phyloP scores from a whole-genome alignment of 1,139 yeast species.

The Debaryomyces nepalensis region DNA sequence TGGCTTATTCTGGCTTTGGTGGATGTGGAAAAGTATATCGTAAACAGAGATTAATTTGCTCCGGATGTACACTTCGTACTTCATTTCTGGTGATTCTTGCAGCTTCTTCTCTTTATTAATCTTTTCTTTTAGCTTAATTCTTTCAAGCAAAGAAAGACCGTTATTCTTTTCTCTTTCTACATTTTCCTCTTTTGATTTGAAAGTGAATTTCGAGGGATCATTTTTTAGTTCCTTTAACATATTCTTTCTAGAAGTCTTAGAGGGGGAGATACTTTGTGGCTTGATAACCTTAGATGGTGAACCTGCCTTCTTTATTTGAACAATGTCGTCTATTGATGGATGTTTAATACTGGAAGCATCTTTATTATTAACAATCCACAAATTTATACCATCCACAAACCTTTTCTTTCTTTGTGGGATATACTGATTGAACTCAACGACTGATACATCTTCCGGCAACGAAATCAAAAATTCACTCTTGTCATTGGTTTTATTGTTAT shows the following conservation, averaged over 20 bases:
- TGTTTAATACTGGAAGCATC: slow-evolving; percentile 12
- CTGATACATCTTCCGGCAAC: slow-evolving; percentile 5
- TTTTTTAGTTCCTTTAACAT: slow-evolving; percentile 29
- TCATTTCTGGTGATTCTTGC: slow-evolving; percentile 35
- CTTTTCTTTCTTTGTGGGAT: slow-evolving; percentile 52
- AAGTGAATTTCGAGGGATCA: slow-evolving; percentile 36
- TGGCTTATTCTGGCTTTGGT: slow-evolving; percentile 16
- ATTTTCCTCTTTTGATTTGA: slow-evolving; percentile 30
- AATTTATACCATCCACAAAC: slow-evolving; percentile 61
- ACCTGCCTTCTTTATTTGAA: not conserved
- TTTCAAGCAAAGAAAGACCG: slow-evolving; percentile 47
- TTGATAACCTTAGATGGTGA: slow-evolving; percentile 19
- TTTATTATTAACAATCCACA: slow-evolving; percentile 53
- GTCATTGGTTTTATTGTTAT: slow-evolving; percentile 3
- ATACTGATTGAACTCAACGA: slow-evolving; percentile 9
- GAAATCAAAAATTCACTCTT: slow-evolving; percentile 8
- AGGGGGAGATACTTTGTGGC: slow-evolving; percentile 20
- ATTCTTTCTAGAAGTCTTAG: slow-evolving; percentile 15
- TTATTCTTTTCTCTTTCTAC: slow-evolving; percentile 24
- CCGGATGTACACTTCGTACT: slow-evolving; percentile 40
- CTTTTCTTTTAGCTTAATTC: slow-evolving; percentile 44
- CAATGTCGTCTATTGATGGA: slow-evolving; percentile 2
- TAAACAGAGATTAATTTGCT: slow-evolving; percentile 48
- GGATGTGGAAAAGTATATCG: slow-evolving; percentile 40
- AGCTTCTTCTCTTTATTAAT: slow-evolving; percentile 18